Evolutionary conservation across 768 basidiomycete genomes (phyloP).

Genomic region (Hygrocybe coccinea): DNA sequence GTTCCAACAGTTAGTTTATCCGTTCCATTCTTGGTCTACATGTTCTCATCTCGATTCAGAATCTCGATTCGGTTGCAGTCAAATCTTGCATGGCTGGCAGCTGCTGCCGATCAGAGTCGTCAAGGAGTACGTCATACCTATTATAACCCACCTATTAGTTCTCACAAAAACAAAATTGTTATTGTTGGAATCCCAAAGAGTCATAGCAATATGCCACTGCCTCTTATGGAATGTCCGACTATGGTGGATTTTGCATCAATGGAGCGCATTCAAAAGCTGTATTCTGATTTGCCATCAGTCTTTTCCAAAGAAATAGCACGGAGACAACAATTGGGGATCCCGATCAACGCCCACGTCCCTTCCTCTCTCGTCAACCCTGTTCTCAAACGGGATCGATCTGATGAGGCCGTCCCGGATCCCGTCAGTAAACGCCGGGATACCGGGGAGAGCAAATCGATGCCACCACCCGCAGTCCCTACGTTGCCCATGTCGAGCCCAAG

Average conservation of each 20-base stretch:
- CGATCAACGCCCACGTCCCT: conserved; percentile 6
- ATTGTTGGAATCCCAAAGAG: conserved; percentile 18
- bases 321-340: conserved; percentile 33
- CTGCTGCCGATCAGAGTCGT: conserved; percentile 55
- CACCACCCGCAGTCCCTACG: conserved; percentile 34
- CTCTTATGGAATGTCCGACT: conserved; percentile 52
- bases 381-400: conserved; percentile 62
- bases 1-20: conserved; percentile 51
- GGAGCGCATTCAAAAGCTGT: conserved; percentile 62
- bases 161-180: background rate
- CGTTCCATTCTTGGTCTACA: background rate
- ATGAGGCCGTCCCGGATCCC: conserved; percentile 37
- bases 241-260: conserved; percentile 47
- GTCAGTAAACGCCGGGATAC: conserved; percentile 64
- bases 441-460: conserved; percentile 54
- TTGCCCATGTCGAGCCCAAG: conserved; percentile 23
- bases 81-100: conserved; percentile 68
- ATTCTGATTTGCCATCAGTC: conserved; percentile 52
- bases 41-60: conserved; percentile 32
- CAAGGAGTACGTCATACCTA: conserved; percentile 38
- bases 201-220: conserved; percentile 39
- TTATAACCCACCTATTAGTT: background rate
- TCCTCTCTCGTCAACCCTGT: conserved; percentile 17
- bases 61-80: conserved; percentile 59
- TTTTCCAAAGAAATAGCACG: conserved; percentile 61